These are phyloP conservation scores for Debaryomyces singareniensis DNA, from an alignment of 1,139 yeast genomes.

Conservation along the genomic window DNA sequence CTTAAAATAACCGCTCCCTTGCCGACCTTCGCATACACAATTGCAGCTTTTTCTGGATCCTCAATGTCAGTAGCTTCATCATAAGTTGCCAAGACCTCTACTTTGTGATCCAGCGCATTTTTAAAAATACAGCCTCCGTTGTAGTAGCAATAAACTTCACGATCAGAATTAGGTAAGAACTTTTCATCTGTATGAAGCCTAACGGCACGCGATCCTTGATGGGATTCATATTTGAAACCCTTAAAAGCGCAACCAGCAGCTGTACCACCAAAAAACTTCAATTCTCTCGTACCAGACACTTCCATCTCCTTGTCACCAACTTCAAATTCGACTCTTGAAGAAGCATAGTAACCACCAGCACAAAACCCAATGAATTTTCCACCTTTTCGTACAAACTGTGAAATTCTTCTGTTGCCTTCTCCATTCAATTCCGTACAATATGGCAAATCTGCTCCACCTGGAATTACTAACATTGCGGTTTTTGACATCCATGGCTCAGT, in stretches of 20 bases:
- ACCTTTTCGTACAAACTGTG: constrained; percentile 65
- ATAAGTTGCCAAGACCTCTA: constrained; percentile 69
- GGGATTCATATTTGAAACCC: constrained; percentile 77
- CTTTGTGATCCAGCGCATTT: constrained; percentile 59
- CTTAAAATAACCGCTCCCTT: constrained; percentile 71
- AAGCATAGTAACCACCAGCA: constrained; percentile 92
- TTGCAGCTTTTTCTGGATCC: constrained; percentile 55
- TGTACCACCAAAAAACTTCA: constrained; percentile 74
- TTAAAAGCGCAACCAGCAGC: constrained; percentile 75
- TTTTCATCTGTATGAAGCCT: constrained; percentile 32
- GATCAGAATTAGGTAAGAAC: constrained; percentile 18
- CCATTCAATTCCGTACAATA: constrained; percentile 70
- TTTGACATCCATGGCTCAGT: constrained; percentile 87
- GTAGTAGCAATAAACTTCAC: constrained; percentile 40
- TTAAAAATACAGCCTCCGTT: constrained; percentile 90
- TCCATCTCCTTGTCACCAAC: constrained; percentile 64
- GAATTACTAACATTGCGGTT: constrained; percentile 75
- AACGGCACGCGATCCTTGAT: constrained; percentile 66
- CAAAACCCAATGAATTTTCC: constrained; percentile 85
- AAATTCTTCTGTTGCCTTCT: constrained; percentile 52
- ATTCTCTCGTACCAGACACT: constrained; percentile 79
- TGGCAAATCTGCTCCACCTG: constrained; percentile 97
- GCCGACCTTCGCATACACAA: constrained; percentile 61
- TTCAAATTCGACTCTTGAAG: constrained; percentile 77
- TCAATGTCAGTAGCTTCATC: constrained; percentile 31